Conservation (phyloP, 345 rosid species). For the Eucalyptus cladocalyx region DNA sequence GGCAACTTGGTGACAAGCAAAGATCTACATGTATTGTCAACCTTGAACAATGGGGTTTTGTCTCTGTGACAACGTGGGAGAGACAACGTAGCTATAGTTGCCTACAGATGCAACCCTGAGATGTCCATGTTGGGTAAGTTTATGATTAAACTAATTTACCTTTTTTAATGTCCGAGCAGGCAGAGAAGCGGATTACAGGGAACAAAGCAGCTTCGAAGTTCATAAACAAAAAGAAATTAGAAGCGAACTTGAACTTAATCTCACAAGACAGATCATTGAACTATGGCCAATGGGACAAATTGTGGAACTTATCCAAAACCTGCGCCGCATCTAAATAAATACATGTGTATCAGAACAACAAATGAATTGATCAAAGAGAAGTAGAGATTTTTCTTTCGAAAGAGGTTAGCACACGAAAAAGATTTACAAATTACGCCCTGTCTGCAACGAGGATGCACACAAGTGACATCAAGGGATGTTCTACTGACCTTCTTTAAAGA, state of each 20-base stretch:
- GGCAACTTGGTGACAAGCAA: not conserved
- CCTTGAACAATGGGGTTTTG: not conserved
- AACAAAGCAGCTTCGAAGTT: constrained; percentile 14
- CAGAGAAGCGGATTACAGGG: constrained; percentile 23
- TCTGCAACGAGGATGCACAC: not conserved
- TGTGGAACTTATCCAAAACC: not conserved
- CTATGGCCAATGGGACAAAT: not conserved
- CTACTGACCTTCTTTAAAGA: not conserved
- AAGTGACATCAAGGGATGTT: not conserved
- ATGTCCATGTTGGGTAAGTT: not conserved
- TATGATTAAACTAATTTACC: not conserved
- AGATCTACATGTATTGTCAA: not conserved
- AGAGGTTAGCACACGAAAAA: not conserved
- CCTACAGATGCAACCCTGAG: not conserved
- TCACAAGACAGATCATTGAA: not conserved
- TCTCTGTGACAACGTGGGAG: not conserved
- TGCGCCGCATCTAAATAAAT: not conserved
- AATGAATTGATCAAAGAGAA: not conserved
- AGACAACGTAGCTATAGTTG: not conserved
- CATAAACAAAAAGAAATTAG: constrained; percentile 10
- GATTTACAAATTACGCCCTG: not conserved
- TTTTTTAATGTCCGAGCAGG: not conserved
- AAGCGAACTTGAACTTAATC: not conserved
- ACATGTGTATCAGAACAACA: not conserved
- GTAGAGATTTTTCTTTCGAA: not conserved